A percentile compares a stretch with the other conserved stretches of the same genome.
Evolutionary conservation across 495 filamentous ascomycete genomes (phyloP).

Genomic region (Letharia columbiana): DNA sequence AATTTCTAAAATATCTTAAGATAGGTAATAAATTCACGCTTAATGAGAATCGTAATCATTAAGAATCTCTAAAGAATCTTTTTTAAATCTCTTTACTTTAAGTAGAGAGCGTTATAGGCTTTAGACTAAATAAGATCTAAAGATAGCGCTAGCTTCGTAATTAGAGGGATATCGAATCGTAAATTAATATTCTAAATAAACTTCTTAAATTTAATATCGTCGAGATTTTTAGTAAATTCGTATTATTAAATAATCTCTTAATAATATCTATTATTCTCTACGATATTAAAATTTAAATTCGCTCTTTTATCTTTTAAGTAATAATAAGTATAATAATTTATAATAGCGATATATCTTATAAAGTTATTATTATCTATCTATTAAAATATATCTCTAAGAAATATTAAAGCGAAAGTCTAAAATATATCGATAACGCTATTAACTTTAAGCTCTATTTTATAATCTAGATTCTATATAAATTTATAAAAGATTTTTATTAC

Average conservation of each 20-base stretch:
- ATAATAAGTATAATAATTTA: background rate
- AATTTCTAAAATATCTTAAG: no score
- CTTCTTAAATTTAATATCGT: no score
- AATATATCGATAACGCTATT: background rate
- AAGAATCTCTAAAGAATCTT: no score
- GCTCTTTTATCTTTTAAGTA: background rate
- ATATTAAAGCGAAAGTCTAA: background rate
- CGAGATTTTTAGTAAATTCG: no score
- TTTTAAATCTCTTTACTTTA: no score
- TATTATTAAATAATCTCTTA: background rate
- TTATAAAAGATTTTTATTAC: background rate
- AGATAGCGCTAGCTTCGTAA: no score
- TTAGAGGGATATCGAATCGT: rapidly evolving
- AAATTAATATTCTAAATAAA: no score
- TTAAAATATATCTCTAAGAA: background rate
- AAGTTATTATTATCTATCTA: background rate
- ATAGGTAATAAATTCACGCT: no score
- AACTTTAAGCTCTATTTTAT: background rate
- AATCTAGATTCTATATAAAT: background rate
- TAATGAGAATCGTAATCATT: no score
- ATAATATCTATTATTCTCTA: background rate
- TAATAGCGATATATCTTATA: background rate
- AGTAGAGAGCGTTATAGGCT: no score
- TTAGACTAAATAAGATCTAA: no score
- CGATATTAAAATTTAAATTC: background rate